Evolutionary conservation across 192 early-diverging fungal genomes (phyloP).

Genomic region (Podila horticola): DNA sequence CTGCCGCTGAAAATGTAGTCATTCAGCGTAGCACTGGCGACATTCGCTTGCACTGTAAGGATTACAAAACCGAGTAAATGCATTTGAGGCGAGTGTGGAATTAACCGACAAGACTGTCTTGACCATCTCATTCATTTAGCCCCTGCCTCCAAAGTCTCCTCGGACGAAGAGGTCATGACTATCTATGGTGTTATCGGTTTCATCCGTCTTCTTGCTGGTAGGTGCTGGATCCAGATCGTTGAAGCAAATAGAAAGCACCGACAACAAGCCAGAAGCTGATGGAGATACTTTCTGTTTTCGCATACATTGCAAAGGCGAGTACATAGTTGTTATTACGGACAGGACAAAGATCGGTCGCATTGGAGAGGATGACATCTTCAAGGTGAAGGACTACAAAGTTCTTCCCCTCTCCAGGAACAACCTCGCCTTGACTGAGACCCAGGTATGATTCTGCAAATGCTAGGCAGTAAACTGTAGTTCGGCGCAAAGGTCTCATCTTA

Average conservation of each 20-base stretch:
- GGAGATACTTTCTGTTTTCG: not conserved
- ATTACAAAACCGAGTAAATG: not conserved
- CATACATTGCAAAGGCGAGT: conserved; percentile 64
- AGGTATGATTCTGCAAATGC: conserved; percentile 50
- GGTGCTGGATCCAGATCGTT: not conserved
- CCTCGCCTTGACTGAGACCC: conserved; percentile 38
- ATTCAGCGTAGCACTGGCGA: conserved; percentile 63
- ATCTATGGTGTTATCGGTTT: conserved; percentile 82
- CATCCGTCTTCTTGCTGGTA: conserved; percentile 75
- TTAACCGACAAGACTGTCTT: not conserved
- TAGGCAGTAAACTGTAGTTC: not conserved
- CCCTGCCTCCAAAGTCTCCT: conserved; percentile 36
- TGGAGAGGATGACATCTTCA: conserved; percentile 70
- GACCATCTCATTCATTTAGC: conserved; percentile 26
- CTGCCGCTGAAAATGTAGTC: conserved; percentile 64
- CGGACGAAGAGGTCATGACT: conserved; percentile 64
- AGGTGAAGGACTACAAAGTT: conserved; percentile 66
- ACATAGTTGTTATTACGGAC: conserved; percentile 80
- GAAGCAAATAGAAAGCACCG: not conserved
- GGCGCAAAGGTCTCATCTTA: not conserved
- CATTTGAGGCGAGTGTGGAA: not conserved
- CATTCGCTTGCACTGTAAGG: conserved; percentile 63
- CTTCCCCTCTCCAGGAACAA: conserved; percentile 59
- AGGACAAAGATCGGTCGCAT: conserved; percentile 70
- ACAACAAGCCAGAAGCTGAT: not conserved